phyloP scores from a whole-genome alignment of 2,329 filamentous ascomycete genomes.

The Beauveria medogensis region DNA sequence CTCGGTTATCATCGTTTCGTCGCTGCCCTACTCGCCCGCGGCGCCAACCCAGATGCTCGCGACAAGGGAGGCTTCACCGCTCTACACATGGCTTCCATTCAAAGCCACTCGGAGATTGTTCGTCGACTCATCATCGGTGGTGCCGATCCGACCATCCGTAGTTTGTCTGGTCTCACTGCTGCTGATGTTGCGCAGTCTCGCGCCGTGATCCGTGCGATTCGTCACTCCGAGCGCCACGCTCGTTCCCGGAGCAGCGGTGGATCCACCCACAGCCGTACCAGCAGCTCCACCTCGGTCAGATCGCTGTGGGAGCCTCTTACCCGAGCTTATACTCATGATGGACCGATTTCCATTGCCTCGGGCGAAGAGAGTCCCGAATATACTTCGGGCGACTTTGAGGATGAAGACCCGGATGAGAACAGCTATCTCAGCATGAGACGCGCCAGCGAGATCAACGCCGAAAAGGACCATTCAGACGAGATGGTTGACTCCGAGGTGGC shows the following conservation, averaged over 20 bases:
- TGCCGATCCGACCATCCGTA: slow-evolving; percentile 63
- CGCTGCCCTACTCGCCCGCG: slow-evolving; percentile 65
- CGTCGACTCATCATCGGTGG: slow-evolving; percentile 65
- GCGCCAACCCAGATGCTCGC: slow-evolving; percentile 65
- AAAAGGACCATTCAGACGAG: slow-evolving; percentile 30
- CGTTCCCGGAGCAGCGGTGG: slow-evolving; percentile 63
- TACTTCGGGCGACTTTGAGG: slow-evolving; percentile 35
- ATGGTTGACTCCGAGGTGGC: slow-evolving; percentile 26
- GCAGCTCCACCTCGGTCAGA: slow-evolving; percentile 58
- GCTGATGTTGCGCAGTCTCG: slow-evolving; percentile 62
- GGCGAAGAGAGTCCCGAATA: slow-evolving; percentile 37
- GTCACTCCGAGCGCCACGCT: slow-evolving; percentile 51
- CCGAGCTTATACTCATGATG: slow-evolving; percentile 24
- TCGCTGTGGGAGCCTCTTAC: slow-evolving; percentile 56
- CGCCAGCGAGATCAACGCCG: slow-evolving; percentile 20
- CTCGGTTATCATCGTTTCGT: slow-evolving; percentile 69
- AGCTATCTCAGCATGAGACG: slow-evolving; percentile 29
- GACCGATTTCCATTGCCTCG: slow-evolving; percentile 32
- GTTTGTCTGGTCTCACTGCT: slow-evolving; percentile 60
- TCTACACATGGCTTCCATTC: slow-evolving; percentile 72
- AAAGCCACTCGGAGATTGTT: slow-evolving; percentile 68
- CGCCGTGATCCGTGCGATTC: slow-evolving; percentile 55
- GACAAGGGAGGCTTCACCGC: slow-evolving; percentile 77
- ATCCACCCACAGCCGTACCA: slow-evolving; percentile 52
- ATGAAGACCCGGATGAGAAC: slow-evolving; percentile 32